Evolutionary conservation across 2,329 filamentous ascomycete genomes (phyloP), one percentile per base, ranked within the genome.

Genomic region (Fusarium neocosmosporiellum): DNA sequence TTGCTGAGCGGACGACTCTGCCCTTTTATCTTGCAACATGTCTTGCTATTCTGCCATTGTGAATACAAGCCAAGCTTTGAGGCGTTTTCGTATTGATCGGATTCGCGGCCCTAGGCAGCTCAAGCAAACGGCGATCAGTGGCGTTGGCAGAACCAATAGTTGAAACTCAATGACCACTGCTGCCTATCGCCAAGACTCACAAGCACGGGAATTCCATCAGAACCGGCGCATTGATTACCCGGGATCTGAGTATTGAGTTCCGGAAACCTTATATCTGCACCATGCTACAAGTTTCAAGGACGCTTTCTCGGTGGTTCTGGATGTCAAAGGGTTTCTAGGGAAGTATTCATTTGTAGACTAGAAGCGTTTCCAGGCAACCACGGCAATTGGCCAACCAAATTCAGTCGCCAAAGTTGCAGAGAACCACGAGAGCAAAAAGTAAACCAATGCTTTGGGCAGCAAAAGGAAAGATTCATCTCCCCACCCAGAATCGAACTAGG

Each of bases 401-500:
- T 9, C 22, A 24, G 16, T 10, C 22, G 3, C 6, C 20, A 46
- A 8, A 46, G 34, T 36, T 36, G n/a, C 18, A 33, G 29, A 34
- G 1, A 2, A 13, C 14, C 2, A 16, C 13, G 5, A 2, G 4
- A 39, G 29, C 33, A 57, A 39, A 57, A 37, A 27, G 22, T 37
- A 14, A 53, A 22, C 3, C 14, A 36, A 18, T 55, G 14, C 50
- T 13, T 22, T 7, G 1, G 10, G 9, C 9, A 22, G 22, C 37
- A 67, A 64, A 46, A 54, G 24, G 10, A 20, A 59, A 53, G 13
- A 16, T 18, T 34, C 33, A 31, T 66, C 57, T 61, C 39, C 41
- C 54, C 50, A 63, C 41, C 66, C 31, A 62, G 53, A 66, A 66
- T 59, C 58, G 63, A 66, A 66, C 50, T 55, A 59, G 43, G 53